Conservation (phyloP, 208 protist species). For the Leishmania martiniquensis region DNA sequence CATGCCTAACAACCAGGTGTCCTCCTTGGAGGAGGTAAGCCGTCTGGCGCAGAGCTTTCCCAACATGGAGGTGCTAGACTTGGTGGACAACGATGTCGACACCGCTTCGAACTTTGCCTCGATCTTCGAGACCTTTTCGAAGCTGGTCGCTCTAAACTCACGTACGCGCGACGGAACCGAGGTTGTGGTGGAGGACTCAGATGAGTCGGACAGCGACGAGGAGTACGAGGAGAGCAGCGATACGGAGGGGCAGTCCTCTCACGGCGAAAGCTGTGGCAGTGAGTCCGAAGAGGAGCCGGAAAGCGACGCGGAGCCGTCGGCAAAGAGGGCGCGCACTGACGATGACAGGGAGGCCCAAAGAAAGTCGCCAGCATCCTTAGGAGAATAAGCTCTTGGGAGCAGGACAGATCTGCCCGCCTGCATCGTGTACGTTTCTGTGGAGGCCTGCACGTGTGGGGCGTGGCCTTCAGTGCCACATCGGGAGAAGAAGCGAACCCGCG, state of each 20-base stretch:
- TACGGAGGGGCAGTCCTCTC: neutral
- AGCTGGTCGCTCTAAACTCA: conserved; percentile 56
- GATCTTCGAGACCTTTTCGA: conserved; percentile 63
- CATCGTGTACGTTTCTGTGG: neutral
- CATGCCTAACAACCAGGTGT: conserved; percentile 74
- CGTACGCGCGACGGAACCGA: conserved; percentile 55
- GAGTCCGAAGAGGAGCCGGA: conserved; percentile 13
- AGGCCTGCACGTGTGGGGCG: neutral
- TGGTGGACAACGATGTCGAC: conserved; percentile 61
- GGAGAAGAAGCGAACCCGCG: neutral
- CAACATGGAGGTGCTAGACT: conserved; percentile 68
- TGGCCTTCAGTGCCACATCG: neutral
- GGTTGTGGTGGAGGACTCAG: conserved; percentile 38
- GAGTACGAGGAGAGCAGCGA: conserved; percentile 28
- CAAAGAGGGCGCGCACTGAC: conserved; percentile 35
- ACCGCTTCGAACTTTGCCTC: conserved; percentile 41
- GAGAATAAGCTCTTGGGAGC: too few relatives aligned
- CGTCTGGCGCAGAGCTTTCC: conserved; percentile 57
- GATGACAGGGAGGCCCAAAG: neutral
- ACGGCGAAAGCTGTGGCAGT: neutral
- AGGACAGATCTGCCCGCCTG: neutral
- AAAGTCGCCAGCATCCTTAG: too few relatives aligned
- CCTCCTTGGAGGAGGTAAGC: conserved; percentile 52
- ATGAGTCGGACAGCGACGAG: conserved; percentile 35
- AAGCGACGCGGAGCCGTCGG: conserved; percentile 15